phyloP scores from a whole-genome alignment of 1,139 yeast genomes.

The Kodamaea suecica region DNA sequence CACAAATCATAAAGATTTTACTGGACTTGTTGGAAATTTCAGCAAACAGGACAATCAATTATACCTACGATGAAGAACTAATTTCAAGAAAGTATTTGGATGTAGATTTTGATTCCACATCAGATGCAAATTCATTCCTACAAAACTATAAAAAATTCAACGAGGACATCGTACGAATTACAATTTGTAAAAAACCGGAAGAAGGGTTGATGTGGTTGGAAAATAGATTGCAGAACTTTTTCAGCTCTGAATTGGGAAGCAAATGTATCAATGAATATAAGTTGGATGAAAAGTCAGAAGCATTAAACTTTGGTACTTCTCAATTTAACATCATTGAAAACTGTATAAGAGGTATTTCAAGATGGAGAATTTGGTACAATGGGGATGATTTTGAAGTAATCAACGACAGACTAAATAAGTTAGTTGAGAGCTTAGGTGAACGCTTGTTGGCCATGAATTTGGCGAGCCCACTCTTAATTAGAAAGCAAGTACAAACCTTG shows the following conservation, averaged over 20 bases:
- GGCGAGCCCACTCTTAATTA: conserved; percentile 73
- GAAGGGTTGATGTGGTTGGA: conserved; percentile 84
- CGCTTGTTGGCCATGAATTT: conserved; percentile 72
- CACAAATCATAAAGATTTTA: conserved; percentile 49
- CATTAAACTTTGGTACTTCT: conserved; percentile 72
- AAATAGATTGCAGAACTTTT: conserved; percentile 65
- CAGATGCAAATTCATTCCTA: conserved; percentile 77
- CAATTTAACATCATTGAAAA: conserved; percentile 88
- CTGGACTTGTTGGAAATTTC: conserved; percentile 73
- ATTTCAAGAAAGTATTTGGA: conserved; percentile 64
- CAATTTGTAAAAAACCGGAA: conserved; percentile 82
- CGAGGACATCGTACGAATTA: conserved; percentile 86
- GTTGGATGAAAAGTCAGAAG: conserved; percentile 61
- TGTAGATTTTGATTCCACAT: conserved; percentile 82
- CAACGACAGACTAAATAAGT: conserved; percentile 52
- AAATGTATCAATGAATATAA: conserved; percentile 56
- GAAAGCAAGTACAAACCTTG: conserved; percentile 86
- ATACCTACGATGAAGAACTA: conserved; percentile 62
- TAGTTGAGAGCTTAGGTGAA: conserved; percentile 75
- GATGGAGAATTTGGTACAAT: conserved; percentile 93
- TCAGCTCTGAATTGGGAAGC: conserved; percentile 69
- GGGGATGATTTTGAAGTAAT: conserved; percentile 61
- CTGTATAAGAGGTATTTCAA: conserved; percentile 85
- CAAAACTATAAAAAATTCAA: conserved; percentile 78
- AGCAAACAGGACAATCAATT: conserved; percentile 75